Base-by-base conservation (phyloP, 2,329 filamentous ascomycete species). In the Coniochaeta sp. region DNA sequence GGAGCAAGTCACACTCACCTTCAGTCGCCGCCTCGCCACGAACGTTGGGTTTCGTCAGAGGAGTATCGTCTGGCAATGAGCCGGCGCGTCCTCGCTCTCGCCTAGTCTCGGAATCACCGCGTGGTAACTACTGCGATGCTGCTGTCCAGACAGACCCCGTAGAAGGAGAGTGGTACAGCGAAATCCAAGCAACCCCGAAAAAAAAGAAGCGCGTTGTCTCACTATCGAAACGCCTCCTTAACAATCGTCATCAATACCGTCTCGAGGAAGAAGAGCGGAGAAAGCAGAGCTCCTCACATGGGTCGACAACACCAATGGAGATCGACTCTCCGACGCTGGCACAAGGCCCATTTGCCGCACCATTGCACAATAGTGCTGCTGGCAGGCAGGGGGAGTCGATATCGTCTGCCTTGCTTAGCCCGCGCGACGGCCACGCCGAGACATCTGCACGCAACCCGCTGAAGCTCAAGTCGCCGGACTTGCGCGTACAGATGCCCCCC, bases 401-500 rank as follows among this genome's bases (percentile, higher is more conserved):
- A 6, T 12, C 33, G 4, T 42, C 20, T 12, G 20, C 38, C 12
- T 22, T 24, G 10, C 4, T 14, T 13, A 42, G 38, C n/a, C 38
- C 38, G 18, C 38, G 38, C 5, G 20, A 42, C n/a, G 18, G 22
- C 49, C 56, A 16, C n/a, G n/a, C n/a, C n/a, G n/a, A n/a, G n/a
- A n/a, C n/a, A n/a, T 5, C 10, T 48, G 45, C 16, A 38, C 46
- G 4, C 57, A 54, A 48, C 27, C 18, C 14, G 12, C 38, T 42
- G 20, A 75, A 68, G 57, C 65, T 57, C 33, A 76, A 67, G 51
- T 69, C 71, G 1, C 70, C 72, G 1, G 74, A 79, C 49, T 57
- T 79, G 4, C 71, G 71, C 12, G 76, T 85, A 6, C 79, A 83
- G 51, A 67, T 83, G 63, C 81, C 82, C 6, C 75, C 79, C 2